phyloP scores from a whole-genome alignment of 495 filamentous ascomycete species.

The Penicillium verhagenii region DNA sequence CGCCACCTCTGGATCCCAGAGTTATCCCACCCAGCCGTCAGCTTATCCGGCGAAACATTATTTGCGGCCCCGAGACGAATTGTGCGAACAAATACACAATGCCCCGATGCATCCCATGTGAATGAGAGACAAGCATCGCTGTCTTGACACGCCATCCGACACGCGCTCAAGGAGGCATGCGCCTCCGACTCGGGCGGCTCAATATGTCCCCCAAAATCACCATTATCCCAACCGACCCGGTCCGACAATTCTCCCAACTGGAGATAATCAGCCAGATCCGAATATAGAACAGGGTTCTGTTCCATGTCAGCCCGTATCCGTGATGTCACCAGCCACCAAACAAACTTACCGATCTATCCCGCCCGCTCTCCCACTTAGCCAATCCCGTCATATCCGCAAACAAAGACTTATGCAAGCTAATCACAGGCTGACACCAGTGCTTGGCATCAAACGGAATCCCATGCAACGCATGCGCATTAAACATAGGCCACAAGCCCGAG shows the following conservation, averaged over 20 bases:
- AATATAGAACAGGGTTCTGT: conserved; percentile 27
- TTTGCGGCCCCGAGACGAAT: conserved; percentile 25
- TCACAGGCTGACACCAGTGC: conserved; percentile 52
- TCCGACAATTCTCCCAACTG: conserved; percentile 15
- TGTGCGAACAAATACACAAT: conserved; percentile 28
- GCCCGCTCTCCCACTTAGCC: conserved; percentile 24
- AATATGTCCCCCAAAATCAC: conserved; percentile 27
- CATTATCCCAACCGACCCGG: conserved; percentile 36
- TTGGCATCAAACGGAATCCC: conserved; percentile 34
- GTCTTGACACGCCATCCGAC: conserved; percentile 27
- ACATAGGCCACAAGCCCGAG: conserved; percentile 53
- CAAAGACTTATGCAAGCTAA: conserved; percentile 52
- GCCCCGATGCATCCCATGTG: conserved; percentile 23
- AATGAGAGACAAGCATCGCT: conserved; percentile 28
- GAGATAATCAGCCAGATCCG: conserved; percentile 31
- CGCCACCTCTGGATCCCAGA: conserved; percentile 29
- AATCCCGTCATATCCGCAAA: conserved; percentile 25
- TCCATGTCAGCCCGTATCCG: neutral
- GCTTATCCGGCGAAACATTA: conserved; percentile 6
- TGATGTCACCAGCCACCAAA: neutral
- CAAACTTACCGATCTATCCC: conserved; percentile 23
- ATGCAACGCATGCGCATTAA: conserved; percentile 44
- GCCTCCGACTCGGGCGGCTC: conserved; percentile 24
- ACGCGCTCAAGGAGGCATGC: conserved; percentile 25
- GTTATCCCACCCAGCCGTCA: conserved; percentile 34